Evolutionary conservation across 352 stramenopile species (phyloP).

Genomic region (Pythium brachiatum): DNA sequence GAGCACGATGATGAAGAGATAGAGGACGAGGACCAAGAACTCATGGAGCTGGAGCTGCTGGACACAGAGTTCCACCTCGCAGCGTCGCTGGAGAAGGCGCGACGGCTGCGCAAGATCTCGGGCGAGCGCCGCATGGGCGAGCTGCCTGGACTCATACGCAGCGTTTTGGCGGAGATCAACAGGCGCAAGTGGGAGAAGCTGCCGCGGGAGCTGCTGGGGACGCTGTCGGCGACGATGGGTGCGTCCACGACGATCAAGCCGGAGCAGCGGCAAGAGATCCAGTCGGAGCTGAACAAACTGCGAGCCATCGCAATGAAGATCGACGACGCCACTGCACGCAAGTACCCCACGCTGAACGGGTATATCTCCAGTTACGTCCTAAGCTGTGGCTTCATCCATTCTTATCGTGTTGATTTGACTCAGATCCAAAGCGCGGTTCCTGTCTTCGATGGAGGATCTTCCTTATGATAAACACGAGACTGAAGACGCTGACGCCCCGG

Average conservation of each 20-base stretch:
- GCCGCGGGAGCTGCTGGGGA: conserved; percentile 12
- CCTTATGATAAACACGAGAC: background rate
- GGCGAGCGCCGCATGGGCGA: conserved; percentile 11
- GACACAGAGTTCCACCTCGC: conserved; percentile 12
- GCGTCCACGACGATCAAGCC: conserved; percentile 14
- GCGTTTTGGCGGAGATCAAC: background rate
- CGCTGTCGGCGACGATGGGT: conserved; percentile 14
- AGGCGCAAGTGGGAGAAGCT: conserved; percentile 6
- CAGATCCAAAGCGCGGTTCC: conserved; percentile 15
- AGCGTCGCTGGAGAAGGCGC: conserved; percentile 11
- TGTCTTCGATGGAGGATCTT: conserved; percentile 6
- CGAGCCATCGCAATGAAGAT: background rate
- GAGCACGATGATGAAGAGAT: background rate
- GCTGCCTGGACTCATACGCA: conserved; percentile 8
- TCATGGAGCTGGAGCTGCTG: conserved; percentile 12
- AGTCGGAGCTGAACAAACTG: background rate
- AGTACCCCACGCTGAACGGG: conserved; percentile 11
- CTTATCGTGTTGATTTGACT: background rate
- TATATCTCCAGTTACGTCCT: background rate
- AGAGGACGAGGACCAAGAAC: conserved; percentile 9
- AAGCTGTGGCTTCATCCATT: background rate
- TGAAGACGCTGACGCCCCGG: background rate
- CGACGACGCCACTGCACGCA: conserved; percentile 1
- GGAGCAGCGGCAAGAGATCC: background rate
- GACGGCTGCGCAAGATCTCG: conserved; percentile 17